These are phyloP conservation scores for Rhizodiscina lignyota DNA, from an alignment of 495 filamentous ascomycete genomes.

Conservation along the genomic window DNA sequence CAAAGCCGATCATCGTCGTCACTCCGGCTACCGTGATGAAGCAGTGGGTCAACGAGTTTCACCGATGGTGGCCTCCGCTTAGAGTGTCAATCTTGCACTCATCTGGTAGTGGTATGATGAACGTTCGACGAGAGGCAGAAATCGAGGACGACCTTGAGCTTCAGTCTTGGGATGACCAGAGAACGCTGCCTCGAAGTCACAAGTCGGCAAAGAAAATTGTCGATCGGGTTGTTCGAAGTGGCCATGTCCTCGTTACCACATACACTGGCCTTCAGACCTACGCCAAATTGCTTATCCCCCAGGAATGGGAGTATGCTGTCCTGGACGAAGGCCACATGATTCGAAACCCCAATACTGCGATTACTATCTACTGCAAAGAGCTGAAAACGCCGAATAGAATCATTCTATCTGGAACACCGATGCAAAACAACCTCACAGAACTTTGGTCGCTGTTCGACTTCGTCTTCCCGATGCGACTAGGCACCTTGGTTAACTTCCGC, in stretches of 20 bases:
- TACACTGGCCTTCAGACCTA: slow-evolving; percentile 89
- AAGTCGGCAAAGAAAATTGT: slow-evolving; percentile 63
- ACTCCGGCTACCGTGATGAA: slow-evolving; percentile 87
- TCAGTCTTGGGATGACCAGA: slow-evolving; percentile 20
- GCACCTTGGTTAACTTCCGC: slow-evolving; percentile 77
- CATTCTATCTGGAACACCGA: slow-evolving; percentile 89
- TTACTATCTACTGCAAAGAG: slow-evolving; percentile 87
- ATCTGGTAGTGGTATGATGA: slow-evolving; percentile 91
- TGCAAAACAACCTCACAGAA: slow-evolving; percentile 95
- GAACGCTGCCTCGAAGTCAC: slow-evolving; percentile 30
- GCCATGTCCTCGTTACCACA: slow-evolving; percentile 86
- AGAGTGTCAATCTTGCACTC: slow-evolving; percentile 89
- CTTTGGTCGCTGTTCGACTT: slow-evolving; percentile 97
- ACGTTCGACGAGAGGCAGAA: slow-evolving; percentile 48
- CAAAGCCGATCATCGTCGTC: slow-evolving; percentile 73
- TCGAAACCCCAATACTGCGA: slow-evolving; percentile 79
- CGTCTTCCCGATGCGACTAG: slow-evolving; percentile 85
- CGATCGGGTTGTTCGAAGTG: slow-evolving; percentile 64
- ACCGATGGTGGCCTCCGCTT: slow-evolving; percentile 92
- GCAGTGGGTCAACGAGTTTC: slow-evolving; percentile 97
- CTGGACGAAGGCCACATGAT: slow-evolving; percentile 98
- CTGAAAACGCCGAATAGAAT: slow-evolving; percentile 73
- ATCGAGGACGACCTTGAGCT: slow-evolving; percentile 51
- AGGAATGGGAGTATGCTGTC: slow-evolving; percentile 84
- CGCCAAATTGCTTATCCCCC: slow-evolving; percentile 54